Evolutionary conservation across 2,329 filamentous ascomycete genomes (phyloP).

Genomic region (Cordyceps tenuipes): DNA sequence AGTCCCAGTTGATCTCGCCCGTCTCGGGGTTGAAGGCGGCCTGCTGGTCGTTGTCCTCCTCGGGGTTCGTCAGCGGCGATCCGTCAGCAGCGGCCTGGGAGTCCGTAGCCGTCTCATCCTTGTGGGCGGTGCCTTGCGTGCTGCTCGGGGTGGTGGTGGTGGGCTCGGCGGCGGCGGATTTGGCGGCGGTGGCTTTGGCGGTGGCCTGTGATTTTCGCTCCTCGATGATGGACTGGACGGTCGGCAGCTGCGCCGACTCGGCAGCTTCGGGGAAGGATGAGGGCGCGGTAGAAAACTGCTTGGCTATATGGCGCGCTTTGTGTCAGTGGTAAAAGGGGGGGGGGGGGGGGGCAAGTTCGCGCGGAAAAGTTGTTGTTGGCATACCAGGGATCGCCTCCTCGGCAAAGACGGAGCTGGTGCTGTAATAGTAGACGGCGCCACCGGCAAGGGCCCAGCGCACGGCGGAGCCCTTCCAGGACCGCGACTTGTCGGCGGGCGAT

Average conservation of each 20-base stretch:
- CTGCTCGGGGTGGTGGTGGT: slow-evolving; percentile 25
- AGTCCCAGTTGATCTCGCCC: slow-evolving; percentile 99
- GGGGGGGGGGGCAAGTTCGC: too few species aligned
- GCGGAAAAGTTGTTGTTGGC: too few species aligned
- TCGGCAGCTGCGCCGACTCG: slow-evolving; percentile 34
- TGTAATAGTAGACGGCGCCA: slow-evolving; percentile 85
- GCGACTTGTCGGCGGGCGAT: slow-evolving; percentile 51
- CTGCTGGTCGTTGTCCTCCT: slow-evolving; percentile 77
- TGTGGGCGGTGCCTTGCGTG: slow-evolving; percentile 16
- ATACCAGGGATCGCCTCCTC: slow-evolving; percentile 65
- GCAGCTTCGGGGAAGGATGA: slow-evolving; percentile 48
- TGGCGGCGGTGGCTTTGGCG: slow-evolving; percentile 13
- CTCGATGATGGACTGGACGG: slow-evolving; percentile 59
- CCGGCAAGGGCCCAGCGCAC: slow-evolving; percentile 68
- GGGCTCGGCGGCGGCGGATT: slow-evolving; percentile 15
- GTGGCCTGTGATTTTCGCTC: slow-evolving; percentile 35
- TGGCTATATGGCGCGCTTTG: slow-evolving; percentile 15
- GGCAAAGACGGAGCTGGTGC: slow-evolving; percentile 79
- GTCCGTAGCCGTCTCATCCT: slow-evolving; percentile 15
- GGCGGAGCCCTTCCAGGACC: slow-evolving; percentile 73
- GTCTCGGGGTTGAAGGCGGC: slow-evolving; percentile 98
- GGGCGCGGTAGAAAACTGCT: slow-evolving; percentile 30
- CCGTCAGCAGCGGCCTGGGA: slow-evolving; percentile 18
- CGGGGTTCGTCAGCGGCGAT: slow-evolving; percentile 45
- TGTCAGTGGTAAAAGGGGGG: background rate